These are phyloP conservation scores for Aspergillus avenaceus DNA, from an alignment of 495 filamentous ascomycete species.

Conservation along the genomic window DNA sequence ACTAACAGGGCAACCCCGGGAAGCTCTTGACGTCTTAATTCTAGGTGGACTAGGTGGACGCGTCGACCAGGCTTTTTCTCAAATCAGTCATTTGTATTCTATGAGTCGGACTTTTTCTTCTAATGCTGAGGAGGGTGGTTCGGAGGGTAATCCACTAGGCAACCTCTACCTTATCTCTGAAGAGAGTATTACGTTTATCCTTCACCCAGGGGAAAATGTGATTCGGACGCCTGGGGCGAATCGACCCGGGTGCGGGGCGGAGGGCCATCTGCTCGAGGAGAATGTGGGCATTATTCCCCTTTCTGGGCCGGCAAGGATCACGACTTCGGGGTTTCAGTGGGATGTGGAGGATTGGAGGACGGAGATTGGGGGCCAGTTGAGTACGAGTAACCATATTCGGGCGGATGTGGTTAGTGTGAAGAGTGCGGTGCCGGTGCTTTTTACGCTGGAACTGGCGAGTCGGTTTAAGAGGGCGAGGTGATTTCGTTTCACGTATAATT, in stretches of 20 bases:
- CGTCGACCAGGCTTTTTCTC: constrained; percentile 86
- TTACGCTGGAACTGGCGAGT: constrained; percentile 71
- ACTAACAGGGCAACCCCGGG: constrained; percentile 3
- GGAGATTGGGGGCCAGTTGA: constrained; percentile 76
- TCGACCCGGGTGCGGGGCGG: constrained; percentile 15
- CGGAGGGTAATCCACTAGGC: constrained; percentile 14
- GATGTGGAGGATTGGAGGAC: constrained; percentile 79
- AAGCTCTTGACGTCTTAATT: constrained; percentile 57
- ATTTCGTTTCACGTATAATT: constrained; percentile 1
- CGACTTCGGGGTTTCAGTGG: constrained; percentile 81
- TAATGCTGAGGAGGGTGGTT: not conserved
- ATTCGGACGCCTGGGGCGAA: constrained; percentile 57
- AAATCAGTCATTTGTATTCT: constrained; percentile 71
- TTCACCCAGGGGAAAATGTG: constrained; percentile 61
- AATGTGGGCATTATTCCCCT: constrained; percentile 85
- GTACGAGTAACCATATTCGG: constrained; percentile 86
- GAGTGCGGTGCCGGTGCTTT: constrained; percentile 68
- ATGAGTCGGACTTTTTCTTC: constrained; percentile 26
- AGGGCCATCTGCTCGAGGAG: constrained; percentile 43
- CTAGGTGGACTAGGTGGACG: constrained; percentile 84
- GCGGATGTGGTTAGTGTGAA: constrained; percentile 55
- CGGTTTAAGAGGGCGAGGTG: constrained; percentile 30
- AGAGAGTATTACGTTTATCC: constrained; percentile 74
- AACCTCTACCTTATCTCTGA: constrained; percentile 70
- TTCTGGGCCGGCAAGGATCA: constrained; percentile 65